A percentile compares a stretch with the other conserved stretches of the same genome.
Evolutionary conservation across 805 yeast species (phyloP).

Genomic region (Sungouiella blattae): DNA sequence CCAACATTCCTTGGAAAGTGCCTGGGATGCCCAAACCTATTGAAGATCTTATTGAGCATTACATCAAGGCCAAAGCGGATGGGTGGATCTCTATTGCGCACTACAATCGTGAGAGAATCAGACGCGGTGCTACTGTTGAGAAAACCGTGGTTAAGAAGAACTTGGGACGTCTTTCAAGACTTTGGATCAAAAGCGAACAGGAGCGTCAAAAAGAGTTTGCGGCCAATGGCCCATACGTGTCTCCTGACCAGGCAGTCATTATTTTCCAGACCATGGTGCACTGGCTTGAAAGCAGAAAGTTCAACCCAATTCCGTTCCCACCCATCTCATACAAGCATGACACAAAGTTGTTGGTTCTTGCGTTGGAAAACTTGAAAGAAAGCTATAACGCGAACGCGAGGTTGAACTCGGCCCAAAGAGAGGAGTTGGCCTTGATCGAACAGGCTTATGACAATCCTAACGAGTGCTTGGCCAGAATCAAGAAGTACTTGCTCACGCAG

Average conservation of each 20-base stretch:
- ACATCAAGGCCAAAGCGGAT: conserved; percentile 92
- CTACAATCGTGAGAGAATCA: conserved; percentile 82
- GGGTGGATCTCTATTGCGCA: conserved; percentile 96
- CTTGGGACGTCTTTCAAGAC: conserved; percentile 82
- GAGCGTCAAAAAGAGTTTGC: conserved; percentile 78
- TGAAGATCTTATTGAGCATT: conserved; percentile 79
- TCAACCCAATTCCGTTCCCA: conserved; percentile 89
- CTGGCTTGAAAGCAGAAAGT: conserved; percentile 84
- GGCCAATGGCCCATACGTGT: conserved; percentile 81
- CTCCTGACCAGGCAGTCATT: conserved; percentile 85
- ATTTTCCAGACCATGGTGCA: conserved; percentile 83
- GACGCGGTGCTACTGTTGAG: conserved; percentile 88
- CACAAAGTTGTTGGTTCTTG: conserved; percentile 82
- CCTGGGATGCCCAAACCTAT: conserved; percentile 94
- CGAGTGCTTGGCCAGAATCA: conserved; percentile 81
- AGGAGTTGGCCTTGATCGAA: conserved; percentile 88
- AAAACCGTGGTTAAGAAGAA: conserved; percentile 93
- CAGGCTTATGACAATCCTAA: conserved; percentile 97
- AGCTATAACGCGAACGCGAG: conserved; percentile 63
- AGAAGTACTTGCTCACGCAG: conserved; percentile 78
- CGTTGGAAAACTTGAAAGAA: conserved; percentile 84
- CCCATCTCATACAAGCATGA: conserved; percentile 90
- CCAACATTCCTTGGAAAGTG: conserved; percentile 96
- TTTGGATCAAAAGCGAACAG: conserved; percentile 92
- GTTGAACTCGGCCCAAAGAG: conserved; percentile 82